Evolutionary conservation across 1,284 basidiomycete species (phyloP), one percentile per base, ranked within the genome.

Genomic region (Trichosporon asahii): DNA sequence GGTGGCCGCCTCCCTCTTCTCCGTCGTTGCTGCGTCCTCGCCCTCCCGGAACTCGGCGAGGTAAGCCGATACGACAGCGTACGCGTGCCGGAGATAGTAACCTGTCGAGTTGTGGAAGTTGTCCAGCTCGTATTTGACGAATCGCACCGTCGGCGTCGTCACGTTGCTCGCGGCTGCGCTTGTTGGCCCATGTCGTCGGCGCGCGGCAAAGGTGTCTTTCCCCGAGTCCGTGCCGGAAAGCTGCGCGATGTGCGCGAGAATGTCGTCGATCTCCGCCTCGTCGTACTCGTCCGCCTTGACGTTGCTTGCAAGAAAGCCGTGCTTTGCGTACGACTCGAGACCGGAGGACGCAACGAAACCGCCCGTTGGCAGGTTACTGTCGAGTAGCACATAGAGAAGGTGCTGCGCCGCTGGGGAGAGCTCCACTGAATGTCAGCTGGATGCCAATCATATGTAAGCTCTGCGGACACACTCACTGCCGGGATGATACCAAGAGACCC

Each of bases 261-360:
- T 31, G 57, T 61, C 57, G 57, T 61, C 29, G 8, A 61, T 61
- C 27, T 61, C 57, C 3, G 29, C 29, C 18, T 61, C 57, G 57
- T 61, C 57, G 29, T 61, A 61, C 15, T 29, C 57, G 27, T 61
- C 57, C 8, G 27, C n/a, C 27, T 33, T 29, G 18, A 61, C 57
- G 25, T 55, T 46, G 65, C 7, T 18, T 14, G 65, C 53, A 23
- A 89, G 83, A 76, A 95, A 91, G 0, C 94, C 95, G 81, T 99
- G 96, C 46, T 92, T 90, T 37, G 88, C 84, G 79, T 90, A 95
- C 0, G 94, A 94, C 79, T 99, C 96, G 68, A 98, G 87, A 0
- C 96, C 96, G 1, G 93, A 89, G 0, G 90, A 90, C 88, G 93
- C 97, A 88, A 98, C 94, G 86, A 98, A 98, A 88, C 92, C 95